Percentiles rank a stretch among this genome's conserved stretches.
Conservation (phyloP, 345 rosid genomes). For the Corchorus olitorius region DNA sequence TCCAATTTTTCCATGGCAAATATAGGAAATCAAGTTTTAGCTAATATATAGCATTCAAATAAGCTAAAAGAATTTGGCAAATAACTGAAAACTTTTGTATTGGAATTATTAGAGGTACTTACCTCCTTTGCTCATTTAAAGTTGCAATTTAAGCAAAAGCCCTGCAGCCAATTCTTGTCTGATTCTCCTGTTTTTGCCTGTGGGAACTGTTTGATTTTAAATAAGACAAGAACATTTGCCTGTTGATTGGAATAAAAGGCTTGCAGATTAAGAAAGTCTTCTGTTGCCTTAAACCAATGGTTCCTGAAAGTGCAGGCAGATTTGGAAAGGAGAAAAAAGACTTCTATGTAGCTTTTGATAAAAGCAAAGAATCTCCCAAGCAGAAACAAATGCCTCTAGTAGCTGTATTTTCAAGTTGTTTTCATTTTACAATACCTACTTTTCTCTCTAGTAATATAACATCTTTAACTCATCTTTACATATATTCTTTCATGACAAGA, state of each 20-base stretch:
- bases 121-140: constrained; percentile 35
- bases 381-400: background rate
- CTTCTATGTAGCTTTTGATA: constrained; percentile 29
- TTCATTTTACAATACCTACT: background rate
- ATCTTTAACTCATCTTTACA: background rate
- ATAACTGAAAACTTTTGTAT: background rate
- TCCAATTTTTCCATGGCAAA: background rate
- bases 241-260: constrained; percentile 5
- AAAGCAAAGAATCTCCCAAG: constrained; percentile 37
- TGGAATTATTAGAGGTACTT: constrained; percentile 5
- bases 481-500: background rate
- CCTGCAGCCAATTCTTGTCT: background rate
- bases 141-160: constrained; percentile 24
- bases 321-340: constrained; percentile 5
- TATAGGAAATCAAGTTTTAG: background rate
- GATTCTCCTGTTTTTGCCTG: background rate
- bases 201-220: constrained; percentile 12
- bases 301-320: constrained; percentile 9
- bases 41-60: background rate
- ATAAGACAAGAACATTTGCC: background rate
- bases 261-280: constrained; percentile 16
- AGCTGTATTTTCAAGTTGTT: background rate
- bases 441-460: background rate
- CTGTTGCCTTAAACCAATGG: background rate
- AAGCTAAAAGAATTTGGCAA: background rate